phyloP scores from a whole-genome alignment of 495 filamentous ascomycete species.

The Trichoderma virens region DNA sequence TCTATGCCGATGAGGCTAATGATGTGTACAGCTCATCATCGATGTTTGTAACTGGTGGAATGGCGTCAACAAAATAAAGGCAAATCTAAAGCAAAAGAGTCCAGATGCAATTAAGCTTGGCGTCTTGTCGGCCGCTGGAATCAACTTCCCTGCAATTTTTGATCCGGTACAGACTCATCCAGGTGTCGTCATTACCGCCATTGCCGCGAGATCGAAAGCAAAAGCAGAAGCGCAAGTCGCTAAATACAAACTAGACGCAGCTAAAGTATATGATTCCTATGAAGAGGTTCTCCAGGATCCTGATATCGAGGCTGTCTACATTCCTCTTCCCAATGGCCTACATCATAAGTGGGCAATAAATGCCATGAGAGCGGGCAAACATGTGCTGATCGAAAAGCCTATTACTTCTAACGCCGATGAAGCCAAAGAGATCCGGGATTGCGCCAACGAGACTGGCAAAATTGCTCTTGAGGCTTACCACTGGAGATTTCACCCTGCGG shows the following conservation, averaged over 20 bases:
- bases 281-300: conserved; percentile 48
- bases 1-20: no score
- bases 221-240: conserved; percentile 1
- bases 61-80: not conserved
- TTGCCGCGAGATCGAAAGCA: not conserved
- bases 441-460: conserved; percentile 31
- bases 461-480: conserved; percentile 50
- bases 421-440: conserved; percentile 27
- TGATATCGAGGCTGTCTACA: conserved; percentile 44
- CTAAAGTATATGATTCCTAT: conserved; percentile 41
- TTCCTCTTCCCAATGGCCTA: conserved; percentile 43
- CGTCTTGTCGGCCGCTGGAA: not conserved
- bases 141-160: not conserved
- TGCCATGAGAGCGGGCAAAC: conserved; percentile 44
- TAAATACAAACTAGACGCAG: not conserved
- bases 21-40: not conserved
- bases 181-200: not conserved
- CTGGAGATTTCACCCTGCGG: conserved; percentile 46
- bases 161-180: conserved; percentile 2
- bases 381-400: conserved; percentile 54
- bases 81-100: not conserved
- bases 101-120: not conserved
- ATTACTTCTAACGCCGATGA: conserved; percentile 42
- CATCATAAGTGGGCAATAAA: conserved; percentile 49
- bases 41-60: not conserved